Percentiles rank a stretch among this genome's conserved stretches.
phyloP scores from a whole-genome alignment of 306 rosid genomes.

The Fragaria vesca region DNA sequence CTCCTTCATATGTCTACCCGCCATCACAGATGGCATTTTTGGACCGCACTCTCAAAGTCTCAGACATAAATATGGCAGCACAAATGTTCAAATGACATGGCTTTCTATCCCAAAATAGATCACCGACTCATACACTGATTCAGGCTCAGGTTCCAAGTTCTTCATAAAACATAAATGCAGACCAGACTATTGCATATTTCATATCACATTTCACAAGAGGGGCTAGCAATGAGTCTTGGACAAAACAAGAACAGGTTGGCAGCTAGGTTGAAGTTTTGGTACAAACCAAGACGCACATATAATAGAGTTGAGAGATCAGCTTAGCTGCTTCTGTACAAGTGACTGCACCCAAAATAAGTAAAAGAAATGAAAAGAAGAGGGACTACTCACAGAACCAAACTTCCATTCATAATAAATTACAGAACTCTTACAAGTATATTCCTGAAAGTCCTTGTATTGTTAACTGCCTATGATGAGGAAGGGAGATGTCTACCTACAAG shows the following conservation, averaged over 20 bases:
- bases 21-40: neutral
- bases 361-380: neutral
- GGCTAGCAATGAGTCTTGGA: neutral
- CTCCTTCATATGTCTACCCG: too few species aligned
- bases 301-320: neutral
- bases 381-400: neutral
- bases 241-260: neutral
- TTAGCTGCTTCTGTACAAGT: neutral
- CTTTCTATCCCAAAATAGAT: neutral
- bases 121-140: neutral
- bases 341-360: neutral
- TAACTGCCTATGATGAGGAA: neutral
- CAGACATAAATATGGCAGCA: neutral
- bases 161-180: neutral
- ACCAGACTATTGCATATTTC: neutral
- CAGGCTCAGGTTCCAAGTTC: neutral
- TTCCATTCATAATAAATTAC: neutral
- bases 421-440: neutral
- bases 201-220: neutral
- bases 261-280: neutral
- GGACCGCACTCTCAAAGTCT: neutral
- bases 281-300: neutral
- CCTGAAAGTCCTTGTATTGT: neutral
- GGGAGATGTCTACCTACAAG: neutral
- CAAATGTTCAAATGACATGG: neutral